Evolutionary conservation across 164 flowering plant species (phyloP).

Genomic region (Macadamia tetraphylla): DNA sequence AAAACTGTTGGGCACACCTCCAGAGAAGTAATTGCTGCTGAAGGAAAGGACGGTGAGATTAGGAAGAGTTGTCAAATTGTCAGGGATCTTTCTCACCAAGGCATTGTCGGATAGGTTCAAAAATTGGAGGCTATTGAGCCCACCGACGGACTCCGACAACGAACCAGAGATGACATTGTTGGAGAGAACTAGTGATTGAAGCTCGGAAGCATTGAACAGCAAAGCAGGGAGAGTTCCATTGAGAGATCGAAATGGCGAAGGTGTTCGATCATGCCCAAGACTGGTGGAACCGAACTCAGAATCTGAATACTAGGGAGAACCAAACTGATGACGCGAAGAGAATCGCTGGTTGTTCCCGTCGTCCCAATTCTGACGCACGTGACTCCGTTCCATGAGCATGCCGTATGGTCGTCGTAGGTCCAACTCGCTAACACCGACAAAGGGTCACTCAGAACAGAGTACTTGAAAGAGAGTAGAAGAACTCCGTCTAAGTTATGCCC

Average conservation of each 20-base stretch:
- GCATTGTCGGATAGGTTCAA: too few relatives aligned
- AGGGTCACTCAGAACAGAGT: constrained; percentile 64
- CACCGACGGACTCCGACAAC: constrained; percentile 23
- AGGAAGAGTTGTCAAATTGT: constrained; percentile 25
- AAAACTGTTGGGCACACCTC: constrained; percentile 47
- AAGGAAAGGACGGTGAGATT: constrained; percentile 56
- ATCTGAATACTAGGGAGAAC: constrained; percentile 59
- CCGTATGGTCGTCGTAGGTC: constrained; percentile 53
- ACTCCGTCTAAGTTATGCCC: constrained; percentile 63
- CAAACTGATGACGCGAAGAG: constrained; percentile 40
- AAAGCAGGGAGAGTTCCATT: constrained; percentile 69
- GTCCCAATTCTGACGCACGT: constrained; percentile 28
- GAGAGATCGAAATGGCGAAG: constrained; percentile 62
- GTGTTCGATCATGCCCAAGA: constrained; percentile 47
- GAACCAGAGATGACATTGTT: constrained; percentile 64
- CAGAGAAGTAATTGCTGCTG: constrained; percentile 52
- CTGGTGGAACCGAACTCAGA: constrained; percentile 56
- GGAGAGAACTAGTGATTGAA: constrained; percentile 52
- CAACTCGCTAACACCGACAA: constrained; percentile 41
- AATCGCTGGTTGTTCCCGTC: neutral
- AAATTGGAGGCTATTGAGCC: too few relatives aligned
- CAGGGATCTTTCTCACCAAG: constrained; percentile 29
- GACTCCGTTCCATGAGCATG: constrained; percentile 85
- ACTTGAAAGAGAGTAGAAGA: constrained; percentile 68
- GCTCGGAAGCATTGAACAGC: constrained; percentile 47